Evolutionary conservation across 805 yeast species (phyloP), one percentile per base, ranked within the genome.

Genomic region (Wickerhamomyces alni): DNA sequence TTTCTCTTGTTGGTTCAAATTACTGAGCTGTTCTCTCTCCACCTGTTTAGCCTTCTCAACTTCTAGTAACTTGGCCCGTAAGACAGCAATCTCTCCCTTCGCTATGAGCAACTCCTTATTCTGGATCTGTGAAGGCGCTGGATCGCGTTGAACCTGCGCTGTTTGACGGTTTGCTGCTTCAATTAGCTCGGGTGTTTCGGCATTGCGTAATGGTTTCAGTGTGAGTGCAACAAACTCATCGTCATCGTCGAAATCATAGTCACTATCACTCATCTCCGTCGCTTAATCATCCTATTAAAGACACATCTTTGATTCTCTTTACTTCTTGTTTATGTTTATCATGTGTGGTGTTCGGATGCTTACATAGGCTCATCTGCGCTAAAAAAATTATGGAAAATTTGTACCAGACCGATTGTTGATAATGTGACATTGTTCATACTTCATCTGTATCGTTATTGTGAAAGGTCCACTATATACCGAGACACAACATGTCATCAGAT

Each of bases 41-140:
- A 50, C 45, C 5, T 17, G 32, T 31, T 63, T 63, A 36, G 63
- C 66, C 19, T 53, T 54, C 37, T 72, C 74, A 3, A 74, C 44
- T 31, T 72, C 69, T 17, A 70, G 62, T 17, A 84, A 61, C 49
- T 80, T 84, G 10, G 78, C 75, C 39, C 88, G 8, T 4, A 31
- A 22, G 10, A 41, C 48, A 13, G 45, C 30, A 22, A 41, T 46
- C 10, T 40, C 30, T 2, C 45, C 35, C 51, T 80, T 86, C 9
- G 81, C 76, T 39, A 94, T 66, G 15, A 89, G 65, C 27, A 88
- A 17, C 7, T 31, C 26, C 6, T 30, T 18, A 12, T 30, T 18
- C 7, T 30, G 31, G 17, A 6, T 11, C 7, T 8, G 9, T 9
- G 17, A 9, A 6, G 17, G 31, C 9, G 11, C 17, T n/a, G 17